Conservation (phyloP, 495 filamentous ascomycete genomes). For the Hypomontagnella submonticulosa region DNA sequence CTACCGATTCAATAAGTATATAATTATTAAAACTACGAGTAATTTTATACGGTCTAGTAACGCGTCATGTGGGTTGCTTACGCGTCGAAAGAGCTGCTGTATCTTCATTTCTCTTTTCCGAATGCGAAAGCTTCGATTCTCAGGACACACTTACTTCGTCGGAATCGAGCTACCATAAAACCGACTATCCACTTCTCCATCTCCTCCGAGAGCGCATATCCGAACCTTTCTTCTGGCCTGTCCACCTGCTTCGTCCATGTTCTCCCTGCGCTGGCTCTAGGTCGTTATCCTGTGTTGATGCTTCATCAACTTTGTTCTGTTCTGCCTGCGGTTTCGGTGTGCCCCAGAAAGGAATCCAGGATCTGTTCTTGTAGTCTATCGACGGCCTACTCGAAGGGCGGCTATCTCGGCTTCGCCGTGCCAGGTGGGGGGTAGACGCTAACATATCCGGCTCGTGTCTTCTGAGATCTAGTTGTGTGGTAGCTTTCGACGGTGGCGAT, state of each 20-base stretch:
- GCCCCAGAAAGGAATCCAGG: conserved; percentile 27
- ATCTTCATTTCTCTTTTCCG: no score
- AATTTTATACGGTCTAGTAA: no score
- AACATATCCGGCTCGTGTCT: not conserved
- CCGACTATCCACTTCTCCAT: conserved; percentile 32
- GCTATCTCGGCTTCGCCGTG: conserved; percentile 17
- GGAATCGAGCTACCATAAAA: no score
- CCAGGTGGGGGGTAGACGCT: not conserved
- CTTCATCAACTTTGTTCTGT: not conserved
- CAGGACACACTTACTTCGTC: no score
- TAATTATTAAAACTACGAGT: no score
- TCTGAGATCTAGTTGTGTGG: conserved; percentile 19
- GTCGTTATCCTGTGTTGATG: not conserved
- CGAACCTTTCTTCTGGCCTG: conserved; percentile 1
- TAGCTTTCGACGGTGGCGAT: conserved; percentile 22
- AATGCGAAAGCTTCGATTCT: no score
- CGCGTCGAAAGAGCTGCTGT: no score
- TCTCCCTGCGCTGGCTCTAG: not conserved
- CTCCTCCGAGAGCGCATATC: conserved; percentile 14
- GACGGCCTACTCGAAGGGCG: conserved; percentile 9
- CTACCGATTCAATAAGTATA: no score
- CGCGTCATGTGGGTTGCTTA: no score
- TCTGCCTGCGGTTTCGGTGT: conserved; percentile 17
- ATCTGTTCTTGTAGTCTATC: conserved; percentile 9
- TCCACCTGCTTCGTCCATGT: not conserved